Percentiles rank a stretch among this genome's conserved stretches.
Conservation (phyloP, 495 filamentous ascomycete genomes). For the Talaromyces wortmannii region DNA sequence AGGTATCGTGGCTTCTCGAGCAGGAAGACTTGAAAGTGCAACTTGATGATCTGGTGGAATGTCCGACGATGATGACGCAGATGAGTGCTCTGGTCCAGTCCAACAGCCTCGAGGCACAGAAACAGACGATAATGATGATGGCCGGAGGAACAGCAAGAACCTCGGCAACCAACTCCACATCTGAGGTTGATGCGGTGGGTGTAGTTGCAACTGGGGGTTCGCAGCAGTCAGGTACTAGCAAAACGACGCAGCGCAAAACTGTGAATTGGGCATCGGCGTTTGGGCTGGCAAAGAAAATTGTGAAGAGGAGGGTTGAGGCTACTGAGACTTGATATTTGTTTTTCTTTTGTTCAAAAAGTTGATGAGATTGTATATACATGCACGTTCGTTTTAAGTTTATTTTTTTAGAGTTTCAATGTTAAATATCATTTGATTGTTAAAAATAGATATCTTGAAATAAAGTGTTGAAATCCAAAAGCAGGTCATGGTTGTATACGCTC, state of each 20-base stretch:
- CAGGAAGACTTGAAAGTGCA: conserved; percentile 42
- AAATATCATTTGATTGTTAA: neutral
- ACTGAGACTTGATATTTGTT: neutral
- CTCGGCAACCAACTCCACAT: neutral
- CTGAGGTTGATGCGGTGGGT: neutral
- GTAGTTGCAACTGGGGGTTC: neutral
- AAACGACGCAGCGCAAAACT: neutral
- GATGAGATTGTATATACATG: neutral
- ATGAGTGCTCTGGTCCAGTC: conserved; percentile 36
- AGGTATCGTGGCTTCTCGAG: conserved; percentile 38
- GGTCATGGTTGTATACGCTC: neutral
- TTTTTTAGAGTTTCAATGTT: neutral
- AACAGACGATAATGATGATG: conserved; percentile 3
- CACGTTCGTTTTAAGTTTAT: neutral
- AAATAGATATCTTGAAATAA: neutral
- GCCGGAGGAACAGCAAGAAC: neutral
- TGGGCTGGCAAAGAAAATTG: conserved; percentile 3
- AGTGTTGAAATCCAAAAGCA: neutral
- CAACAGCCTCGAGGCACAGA: conserved; percentile 7
- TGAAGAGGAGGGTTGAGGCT: conserved; percentile 4
- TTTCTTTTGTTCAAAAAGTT: neutral
- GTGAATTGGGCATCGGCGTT: conserved; percentile 4
- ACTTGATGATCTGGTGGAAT: conserved; percentile 43
- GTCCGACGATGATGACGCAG: conserved; percentile 43
- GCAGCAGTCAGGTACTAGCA: neutral